Evolutionary conservation across 805 yeast species (phyloP).

Genomic region (Hanseniaspora taiwanica): DNA sequence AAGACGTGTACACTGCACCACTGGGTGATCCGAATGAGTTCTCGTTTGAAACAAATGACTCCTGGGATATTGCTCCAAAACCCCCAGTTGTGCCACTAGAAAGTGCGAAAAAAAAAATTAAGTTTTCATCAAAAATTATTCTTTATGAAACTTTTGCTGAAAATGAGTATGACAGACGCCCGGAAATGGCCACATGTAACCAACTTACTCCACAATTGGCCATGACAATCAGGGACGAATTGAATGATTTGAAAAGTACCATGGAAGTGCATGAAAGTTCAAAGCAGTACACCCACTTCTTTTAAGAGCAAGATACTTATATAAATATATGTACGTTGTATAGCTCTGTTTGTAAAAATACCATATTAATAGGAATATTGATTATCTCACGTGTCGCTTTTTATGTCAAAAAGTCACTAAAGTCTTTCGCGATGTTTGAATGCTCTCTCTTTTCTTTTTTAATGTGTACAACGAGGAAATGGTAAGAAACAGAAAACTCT

Average conservation of each 20-base stretch:
- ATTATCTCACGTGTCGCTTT: no score
- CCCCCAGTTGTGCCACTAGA: not conserved
- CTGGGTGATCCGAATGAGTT: not conserved
- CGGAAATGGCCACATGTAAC: constrained; percentile 87
- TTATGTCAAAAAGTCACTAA: no score
- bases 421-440: no score
- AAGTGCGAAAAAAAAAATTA: constrained; percentile 23
- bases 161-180: constrained; percentile 82
- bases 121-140: constrained; percentile 70
- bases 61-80: not conserved
- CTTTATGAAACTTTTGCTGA: constrained; percentile 76
- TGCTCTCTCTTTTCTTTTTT: no score
- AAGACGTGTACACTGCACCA: not conserved
- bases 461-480: no score
- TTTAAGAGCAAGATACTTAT: no score
- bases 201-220: constrained; percentile 80
- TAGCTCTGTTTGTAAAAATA: not conserved
- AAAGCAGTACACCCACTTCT: constrained; percentile 71
- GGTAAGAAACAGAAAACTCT: no score
- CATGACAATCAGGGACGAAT: constrained; percentile 71
- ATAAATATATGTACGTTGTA: not conserved
- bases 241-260: constrained; percentile 61
- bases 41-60: not conserved
- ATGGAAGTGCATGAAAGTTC: constrained; percentile 81
- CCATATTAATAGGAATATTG: no score